Evolutionary conservation across 2,329 filamentous ascomycete genomes (phyloP).

Genomic region (Coleophoma crateriformis): DNA sequence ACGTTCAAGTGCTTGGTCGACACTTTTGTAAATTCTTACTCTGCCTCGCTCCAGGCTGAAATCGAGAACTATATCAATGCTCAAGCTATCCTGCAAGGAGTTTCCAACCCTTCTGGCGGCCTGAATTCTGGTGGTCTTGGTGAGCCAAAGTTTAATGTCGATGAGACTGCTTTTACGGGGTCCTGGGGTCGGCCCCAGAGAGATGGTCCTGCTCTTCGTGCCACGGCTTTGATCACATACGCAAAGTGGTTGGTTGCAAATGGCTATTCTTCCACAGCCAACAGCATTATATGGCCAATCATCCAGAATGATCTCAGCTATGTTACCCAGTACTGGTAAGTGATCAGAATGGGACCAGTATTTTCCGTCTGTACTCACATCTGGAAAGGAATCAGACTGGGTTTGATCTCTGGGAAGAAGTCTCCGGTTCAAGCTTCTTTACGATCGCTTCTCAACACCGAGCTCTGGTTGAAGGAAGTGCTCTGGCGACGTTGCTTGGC

Average conservation of each 20-base stretch:
- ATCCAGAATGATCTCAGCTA: conserved; percentile 73
- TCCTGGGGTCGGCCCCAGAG: conserved; percentile 74
- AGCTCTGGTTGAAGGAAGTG: conserved; percentile 60
- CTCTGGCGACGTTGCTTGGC: conserved; percentile 59
- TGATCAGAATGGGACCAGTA: not conserved
- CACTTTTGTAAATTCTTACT: conserved; percentile 50
- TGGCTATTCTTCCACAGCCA: conserved; percentile 39
- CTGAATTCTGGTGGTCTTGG: conserved; percentile 49
- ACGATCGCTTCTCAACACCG: conserved; percentile 67
- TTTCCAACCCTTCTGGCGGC: conserved; percentile 48
- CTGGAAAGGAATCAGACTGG: conserved; percentile 38
- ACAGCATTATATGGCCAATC: conserved; percentile 62
- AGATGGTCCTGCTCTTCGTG: conserved; percentile 73
- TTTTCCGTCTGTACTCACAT: not conserved
- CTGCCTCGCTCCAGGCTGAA: conserved; percentile 36
- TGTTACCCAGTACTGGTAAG: conserved; percentile 63
- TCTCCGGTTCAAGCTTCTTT: conserved; percentile 73
- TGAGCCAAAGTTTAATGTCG: conserved; percentile 68
- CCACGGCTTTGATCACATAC: conserved; percentile 67
- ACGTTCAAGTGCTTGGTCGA: conserved; percentile 66
- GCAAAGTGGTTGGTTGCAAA: conserved; percentile 66
- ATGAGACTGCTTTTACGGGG: conserved; percentile 57
- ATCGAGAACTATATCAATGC: conserved; percentile 65
- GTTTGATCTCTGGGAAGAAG: conserved; percentile 83
- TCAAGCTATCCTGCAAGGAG: conserved; percentile 52